Base-by-base conservation (phyloP, 768 basidiomycete species). In the Rossbeevera mucosa region DNA sequence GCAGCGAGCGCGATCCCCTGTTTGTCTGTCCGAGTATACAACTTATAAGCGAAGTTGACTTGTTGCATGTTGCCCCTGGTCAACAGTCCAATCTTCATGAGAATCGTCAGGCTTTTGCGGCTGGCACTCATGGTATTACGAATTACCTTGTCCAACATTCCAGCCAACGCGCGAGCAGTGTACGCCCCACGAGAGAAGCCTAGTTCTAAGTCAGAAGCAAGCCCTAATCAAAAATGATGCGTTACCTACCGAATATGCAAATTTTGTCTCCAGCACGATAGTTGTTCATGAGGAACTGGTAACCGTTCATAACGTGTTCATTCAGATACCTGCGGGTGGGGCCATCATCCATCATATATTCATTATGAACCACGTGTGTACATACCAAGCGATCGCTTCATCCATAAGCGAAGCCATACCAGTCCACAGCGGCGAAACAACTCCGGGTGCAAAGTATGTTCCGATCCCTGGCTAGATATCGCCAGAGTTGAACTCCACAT, bases 131-230 rank as follows among this genome's bases (percentile, higher is more conserved):
- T n/a, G 50, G 5, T 16, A 3, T 40, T 26, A 40, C 12, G 9
- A 28, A 64, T 43, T 29, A 82, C 85, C 74, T 88, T 88, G 70
- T 85, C 69, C 5, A 92, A 64, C 71, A 88, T 78, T 7, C 88
- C 90, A 4, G 82, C 90, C 16, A 91, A 72, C 6, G 88, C 88
- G 51, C 91, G 79, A 11, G 76, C 77, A 7, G 82, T 82, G 62
- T 81, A 85, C 3, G 79, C 78, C 14, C 82, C 82, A 28, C 91
- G 78, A 44, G 89, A 91, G 62, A 92, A 94, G 0, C 91, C 88
- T 83, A 22, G 11, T 28, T 41, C 7, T 3, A 25, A 22, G 38
- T 72, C 5, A 72, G 53, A 22, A 20, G 5, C 9, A 22, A 63
- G 11, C 26, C 26, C 2, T 16, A 5, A 20, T 21, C 2, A 6